phyloP scores from a whole-genome alignment of 768 basidiomycete species.

The Amanita molliuscula region DNA sequence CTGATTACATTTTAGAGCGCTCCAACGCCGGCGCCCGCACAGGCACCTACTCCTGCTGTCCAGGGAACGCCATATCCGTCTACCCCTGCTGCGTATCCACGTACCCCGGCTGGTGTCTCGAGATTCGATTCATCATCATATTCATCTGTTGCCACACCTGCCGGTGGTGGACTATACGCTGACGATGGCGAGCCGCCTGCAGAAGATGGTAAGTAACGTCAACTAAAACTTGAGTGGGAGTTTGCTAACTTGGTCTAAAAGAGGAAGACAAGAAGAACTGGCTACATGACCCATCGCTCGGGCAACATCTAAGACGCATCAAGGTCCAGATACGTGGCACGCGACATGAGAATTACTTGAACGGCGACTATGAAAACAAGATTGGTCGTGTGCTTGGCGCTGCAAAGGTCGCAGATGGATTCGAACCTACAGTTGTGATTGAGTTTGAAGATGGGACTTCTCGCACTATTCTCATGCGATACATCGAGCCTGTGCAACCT shows the following conservation, averaged over 20 bases:
- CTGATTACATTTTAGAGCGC: constrained; percentile 24
- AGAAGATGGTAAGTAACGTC: constrained; percentile 3
- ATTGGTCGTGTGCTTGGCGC: constrained; percentile 22
- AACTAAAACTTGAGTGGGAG: background rate
- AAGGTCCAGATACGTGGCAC: constrained; percentile 29
- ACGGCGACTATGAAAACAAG: constrained; percentile 24
- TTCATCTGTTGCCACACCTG: constrained; percentile 30
- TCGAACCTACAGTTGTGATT: constrained; percentile 27
- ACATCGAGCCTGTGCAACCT: constrained; percentile 20
- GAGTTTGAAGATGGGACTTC: constrained; percentile 19
- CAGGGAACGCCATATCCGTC: constrained; percentile 18
- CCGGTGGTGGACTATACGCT: background rate
- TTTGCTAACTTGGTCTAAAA: constrained; percentile 10
- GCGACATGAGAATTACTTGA: constrained; percentile 20
- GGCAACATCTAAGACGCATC: constrained; percentile 23
- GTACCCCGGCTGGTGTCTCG: constrained; percentile 18
- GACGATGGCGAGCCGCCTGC: background rate
- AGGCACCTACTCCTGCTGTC: constrained; percentile 32
- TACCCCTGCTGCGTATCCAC: constrained; percentile 24
- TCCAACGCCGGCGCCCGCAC: constrained; percentile 40
- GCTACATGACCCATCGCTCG: constrained; percentile 26
- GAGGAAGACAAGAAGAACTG: constrained; percentile 26
- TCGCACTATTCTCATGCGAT: constrained; percentile 18
- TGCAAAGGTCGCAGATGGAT: constrained; percentile 17
- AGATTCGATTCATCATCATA: constrained; percentile 10